Percentiles rank a stretch among this genome's conserved stretches.
Conservation (phyloP, 768 basidiomycete species). For the Sarcomyxa edulis region DNA sequence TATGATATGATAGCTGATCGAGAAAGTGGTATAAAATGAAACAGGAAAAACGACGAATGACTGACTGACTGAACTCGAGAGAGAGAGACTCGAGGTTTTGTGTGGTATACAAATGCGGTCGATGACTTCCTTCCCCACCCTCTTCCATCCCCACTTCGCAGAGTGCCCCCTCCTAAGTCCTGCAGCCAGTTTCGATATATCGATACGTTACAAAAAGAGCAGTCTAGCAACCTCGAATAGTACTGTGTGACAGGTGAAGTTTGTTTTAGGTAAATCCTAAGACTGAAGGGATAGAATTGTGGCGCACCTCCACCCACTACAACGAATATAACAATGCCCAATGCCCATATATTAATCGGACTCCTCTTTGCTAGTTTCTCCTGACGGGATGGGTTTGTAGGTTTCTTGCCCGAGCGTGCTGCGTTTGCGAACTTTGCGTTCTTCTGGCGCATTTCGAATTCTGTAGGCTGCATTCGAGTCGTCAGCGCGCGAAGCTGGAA, state of each 20-base stretch:
- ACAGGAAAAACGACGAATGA: too few relatives aligned
- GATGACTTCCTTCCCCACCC: too few relatives aligned
- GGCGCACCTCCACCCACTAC: slow-evolving; percentile 70
- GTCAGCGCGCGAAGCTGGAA: neutral
- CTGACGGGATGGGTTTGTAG: slow-evolving; percentile 65
- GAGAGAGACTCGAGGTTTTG: too few relatives aligned
- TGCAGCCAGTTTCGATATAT: too few relatives aligned
- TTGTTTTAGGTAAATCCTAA: too few relatives aligned
- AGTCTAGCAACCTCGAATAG: slow-evolving; percentile 67
- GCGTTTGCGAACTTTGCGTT: slow-evolving; percentile 78
- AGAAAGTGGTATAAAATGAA: too few relatives aligned
- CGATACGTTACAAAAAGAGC: slow-evolving; percentile 49
- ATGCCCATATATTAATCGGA: slow-evolving; percentile 70
- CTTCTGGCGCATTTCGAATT: slow-evolving; percentile 77
- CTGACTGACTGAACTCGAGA: too few relatives aligned
- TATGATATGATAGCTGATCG: too few relatives aligned
- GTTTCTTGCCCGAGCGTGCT: slow-evolving; percentile 71
- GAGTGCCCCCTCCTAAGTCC: too few relatives aligned
- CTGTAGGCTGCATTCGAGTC: slow-evolving; percentile 56
- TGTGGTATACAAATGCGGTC: too few relatives aligned
- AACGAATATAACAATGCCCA: slow-evolving; percentile 72
- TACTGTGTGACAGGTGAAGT: too few relatives aligned
- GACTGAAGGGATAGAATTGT: neutral
- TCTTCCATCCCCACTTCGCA: too few relatives aligned
- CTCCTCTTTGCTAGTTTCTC: slow-evolving; percentile 68